Evolutionary conservation across 257 asterid genomes (phyloP), one percentile per base, ranked within the genome.

Genomic region (Lithospermum erythrorhizon): DNA sequence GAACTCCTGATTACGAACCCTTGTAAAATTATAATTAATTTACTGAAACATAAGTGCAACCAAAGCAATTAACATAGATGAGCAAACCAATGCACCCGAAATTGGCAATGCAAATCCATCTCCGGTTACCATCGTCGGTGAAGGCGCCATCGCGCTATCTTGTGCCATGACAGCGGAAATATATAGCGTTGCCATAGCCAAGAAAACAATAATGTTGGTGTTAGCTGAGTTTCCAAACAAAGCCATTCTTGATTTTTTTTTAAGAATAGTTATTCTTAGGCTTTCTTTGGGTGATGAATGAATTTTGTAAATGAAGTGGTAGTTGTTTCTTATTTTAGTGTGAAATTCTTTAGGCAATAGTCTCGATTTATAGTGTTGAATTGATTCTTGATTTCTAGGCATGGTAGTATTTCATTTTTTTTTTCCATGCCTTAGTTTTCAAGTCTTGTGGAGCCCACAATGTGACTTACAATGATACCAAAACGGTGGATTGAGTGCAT

Each of bases 361-460:
- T 56, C 60, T 9, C 60, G 24, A 56, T 23, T 56, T 56, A 56
- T 56, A 56, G 41, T 56, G 60, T 6, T 14, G 1, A 3, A 0
- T 6, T 14, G 1, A 3, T 6, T 6, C 37, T 30, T 30, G 6
- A 6, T 30, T 30, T 4, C 37, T 30, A 30, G 37, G 7, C 9
- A 2, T 30, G 20, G 45, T 55, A 56, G 21, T 27, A 56, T 15
- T 23, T 24, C 60, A 41, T 37, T 41, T 22, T 22, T 1, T 56
- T 24, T 3, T n/a, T n/a, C n/a, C 6, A 6, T 56, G 37, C 37
- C 60, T 22, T 53, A 53, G 21, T 22, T 30, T 6, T 56, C 3
- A 56, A 56, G 60, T 27, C 20, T 13, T 23, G 37, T 56, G 60
- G 60, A 18, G 23, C 30, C 60, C 41, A 56, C 57, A 53, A n/a